Conservation (phyloP, 108 stramenopile species). For the Schizochytrium sp. region DNA sequence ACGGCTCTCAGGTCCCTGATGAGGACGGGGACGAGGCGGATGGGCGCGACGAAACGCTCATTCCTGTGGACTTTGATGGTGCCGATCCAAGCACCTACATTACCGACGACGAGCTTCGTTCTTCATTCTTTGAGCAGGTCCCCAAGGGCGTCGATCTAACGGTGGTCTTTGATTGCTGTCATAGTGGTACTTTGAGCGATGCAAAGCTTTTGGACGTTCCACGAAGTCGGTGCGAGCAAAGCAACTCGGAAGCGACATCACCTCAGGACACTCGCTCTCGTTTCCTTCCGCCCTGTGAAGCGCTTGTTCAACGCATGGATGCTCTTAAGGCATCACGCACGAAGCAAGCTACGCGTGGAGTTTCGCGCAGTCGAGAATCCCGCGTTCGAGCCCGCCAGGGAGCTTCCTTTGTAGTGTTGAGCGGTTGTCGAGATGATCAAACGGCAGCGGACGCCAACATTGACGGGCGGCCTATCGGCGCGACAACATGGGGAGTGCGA, state of each 20-base stretch:
- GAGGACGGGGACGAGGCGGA: constrained; percentile 56
- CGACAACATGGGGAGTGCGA: neutral
- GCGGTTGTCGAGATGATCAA: neutral
- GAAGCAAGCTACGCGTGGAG: no score
- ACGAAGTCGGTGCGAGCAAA: no score
- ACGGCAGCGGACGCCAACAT: neutral
- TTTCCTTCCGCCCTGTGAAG: no score
- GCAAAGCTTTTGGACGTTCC: neutral
- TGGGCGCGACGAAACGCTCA: constrained; percentile 68
- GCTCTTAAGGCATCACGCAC: no score
- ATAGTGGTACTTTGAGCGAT: constrained; percentile 52
- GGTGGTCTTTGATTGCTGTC: constrained; percentile 70
- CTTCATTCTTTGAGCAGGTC: constrained; percentile 64
- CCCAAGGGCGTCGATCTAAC: constrained; percentile 63
- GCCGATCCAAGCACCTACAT: constrained; percentile 60
- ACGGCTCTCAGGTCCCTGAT: constrained; percentile 61
- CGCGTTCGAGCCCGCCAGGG: neutral
- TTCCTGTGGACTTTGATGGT: constrained; percentile 69
- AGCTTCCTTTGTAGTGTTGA: neutral
- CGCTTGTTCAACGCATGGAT: no score
- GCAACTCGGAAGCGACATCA: no score
- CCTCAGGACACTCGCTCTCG: no score
- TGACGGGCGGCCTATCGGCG: neutral
- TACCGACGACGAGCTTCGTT: constrained; percentile 68
- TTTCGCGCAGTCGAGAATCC: no score